Conservation (phyloP, 495 filamentous ascomycete species). For the Pseudevernia furfuracea region DNA sequence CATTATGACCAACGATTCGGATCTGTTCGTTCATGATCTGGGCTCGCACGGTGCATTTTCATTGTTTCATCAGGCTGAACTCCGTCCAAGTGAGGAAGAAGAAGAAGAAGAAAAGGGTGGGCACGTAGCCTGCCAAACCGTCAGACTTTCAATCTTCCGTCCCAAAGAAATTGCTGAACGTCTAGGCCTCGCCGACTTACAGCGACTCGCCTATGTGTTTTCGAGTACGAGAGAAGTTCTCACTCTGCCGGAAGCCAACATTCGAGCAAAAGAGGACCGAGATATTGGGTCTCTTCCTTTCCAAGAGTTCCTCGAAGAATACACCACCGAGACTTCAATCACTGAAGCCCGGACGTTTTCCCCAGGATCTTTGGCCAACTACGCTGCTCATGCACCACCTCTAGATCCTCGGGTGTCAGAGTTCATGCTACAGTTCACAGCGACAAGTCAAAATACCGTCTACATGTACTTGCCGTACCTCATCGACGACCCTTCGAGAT, state of each 20-base stretch:
- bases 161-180: slow-evolving; percentile 33
- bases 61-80: slow-evolving; percentile 39
- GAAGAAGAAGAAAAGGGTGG: slow-evolving; percentile 3
- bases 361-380: background rate
- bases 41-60: slow-evolving; percentile 48
- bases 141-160: slow-evolving; percentile 37
- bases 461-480: slow-evolving; percentile 49
- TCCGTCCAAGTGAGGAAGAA: background rate
- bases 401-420: slow-evolving; percentile 48
- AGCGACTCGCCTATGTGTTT: slow-evolving; percentile 31
- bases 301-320: slow-evolving; percentile 24
- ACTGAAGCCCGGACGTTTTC: background rate
- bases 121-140: slow-evolving; percentile 2
- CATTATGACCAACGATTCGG: slow-evolving; percentile 64
- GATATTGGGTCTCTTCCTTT: background rate
- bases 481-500: slow-evolving; percentile 49
- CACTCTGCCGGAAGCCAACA: slow-evolving; percentile 1
- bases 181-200: slow-evolving; percentile 33
- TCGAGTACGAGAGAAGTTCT: no score
- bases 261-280: background rate
- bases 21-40: slow-evolving; percentile 62
- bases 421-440: slow-evolving; percentile 22
- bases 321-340: background rate
- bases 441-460: background rate
- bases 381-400: background rate